Base-by-base conservation (phyloP, 306 rosid species). In the Comarum palustre region DNA sequence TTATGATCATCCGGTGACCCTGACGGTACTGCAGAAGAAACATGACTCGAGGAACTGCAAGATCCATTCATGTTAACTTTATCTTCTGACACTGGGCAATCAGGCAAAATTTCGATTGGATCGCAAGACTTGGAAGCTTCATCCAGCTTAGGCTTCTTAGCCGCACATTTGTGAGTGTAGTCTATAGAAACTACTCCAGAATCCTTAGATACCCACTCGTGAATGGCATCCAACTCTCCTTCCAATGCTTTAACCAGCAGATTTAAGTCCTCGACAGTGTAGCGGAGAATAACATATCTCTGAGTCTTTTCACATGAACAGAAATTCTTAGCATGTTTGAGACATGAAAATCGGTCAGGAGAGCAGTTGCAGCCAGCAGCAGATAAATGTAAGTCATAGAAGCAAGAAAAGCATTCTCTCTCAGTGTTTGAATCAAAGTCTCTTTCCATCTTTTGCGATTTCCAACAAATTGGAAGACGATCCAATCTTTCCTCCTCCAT, bases 331-430 rank as follows among this genome's bases (percentile, higher is more conserved):
- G 87, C 81, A 75, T 93, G 97, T 71, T 79, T 84, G 66, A 93
- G 92, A 75, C 98, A 93, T 75, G 98, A 89, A 79, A 77, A 93
- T 72, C 73, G 80, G 55, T 85, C 84, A 16, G 88, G 97, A 48
- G 98, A 90, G 82, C 97, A 93, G 74, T 84, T 76, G 80, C 98
- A 90, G 66, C 92, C 79, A 16, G 82, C 80, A 24, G 93, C 96
- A 72, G 96, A 90, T 71, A 90, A 78, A 78, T 93, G 89, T 72
- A 93, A 84, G 83, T 93, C 98, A 68, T 90, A 93, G 83, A 85
- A 90, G 86, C 98, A 93, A 71, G 87, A 80, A 79, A 76, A 89
- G 54, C 98, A 93, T 74, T 93, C 98, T 86, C 96, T 90, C 76
- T 93, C 98, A 42, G 76, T 80, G 62, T 78, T 61, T 76, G 82